These are phyloP conservation scores for Colletotrichum sublineola DNA, from an alignment of 2,329 filamentous ascomycete species.

Conservation along the genomic window DNA sequence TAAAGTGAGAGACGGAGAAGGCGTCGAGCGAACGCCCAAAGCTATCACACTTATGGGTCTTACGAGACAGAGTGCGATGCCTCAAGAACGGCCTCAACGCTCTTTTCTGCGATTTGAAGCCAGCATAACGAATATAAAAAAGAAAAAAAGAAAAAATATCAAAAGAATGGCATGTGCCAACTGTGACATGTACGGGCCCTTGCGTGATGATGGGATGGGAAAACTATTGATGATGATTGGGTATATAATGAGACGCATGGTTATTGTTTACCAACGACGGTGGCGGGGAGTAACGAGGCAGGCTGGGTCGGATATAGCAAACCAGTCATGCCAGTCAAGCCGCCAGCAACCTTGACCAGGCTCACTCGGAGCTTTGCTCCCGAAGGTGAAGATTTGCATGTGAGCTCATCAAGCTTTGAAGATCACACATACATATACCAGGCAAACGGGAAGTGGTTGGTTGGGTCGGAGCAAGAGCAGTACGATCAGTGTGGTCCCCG, in stretches of 20 bases:
- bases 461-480: slow-evolving; percentile 12
- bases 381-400: slow-evolving; percentile 41
- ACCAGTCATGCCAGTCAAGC: slow-evolving; percentile 17
- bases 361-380: slow-evolving; percentile 37
- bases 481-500: neutral
- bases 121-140: slow-evolving; percentile 36
- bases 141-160: slow-evolving; percentile 33
- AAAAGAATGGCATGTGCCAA: slow-evolving; percentile 26
- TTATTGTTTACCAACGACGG: slow-evolving; percentile 24
- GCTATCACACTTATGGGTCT: slow-evolving; percentile 48
- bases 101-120: slow-evolving; percentile 34
- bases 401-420: slow-evolving; percentile 41
- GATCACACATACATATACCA: slow-evolving; percentile 36
- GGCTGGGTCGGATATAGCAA: slow-evolving; percentile 6
- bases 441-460: slow-evolving; percentile 17
- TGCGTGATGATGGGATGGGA: slow-evolving; percentile 11
- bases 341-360: slow-evolving; percentile 34
- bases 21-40: slow-evolving; percentile 73
- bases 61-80: slow-evolving; percentile 39
- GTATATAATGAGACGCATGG: slow-evolving; percentile 8
- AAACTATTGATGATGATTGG: slow-evolving; percentile 16
- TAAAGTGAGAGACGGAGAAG: slow-evolving; percentile 75
- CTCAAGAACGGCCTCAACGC: slow-evolving; percentile 29
- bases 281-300: slow-evolving; percentile 16
- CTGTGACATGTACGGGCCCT: slow-evolving; percentile 29